Evolutionary conservation across 2,329 filamentous ascomycete species (phyloP).

Genomic region (Colletotrichum sp.): DNA sequence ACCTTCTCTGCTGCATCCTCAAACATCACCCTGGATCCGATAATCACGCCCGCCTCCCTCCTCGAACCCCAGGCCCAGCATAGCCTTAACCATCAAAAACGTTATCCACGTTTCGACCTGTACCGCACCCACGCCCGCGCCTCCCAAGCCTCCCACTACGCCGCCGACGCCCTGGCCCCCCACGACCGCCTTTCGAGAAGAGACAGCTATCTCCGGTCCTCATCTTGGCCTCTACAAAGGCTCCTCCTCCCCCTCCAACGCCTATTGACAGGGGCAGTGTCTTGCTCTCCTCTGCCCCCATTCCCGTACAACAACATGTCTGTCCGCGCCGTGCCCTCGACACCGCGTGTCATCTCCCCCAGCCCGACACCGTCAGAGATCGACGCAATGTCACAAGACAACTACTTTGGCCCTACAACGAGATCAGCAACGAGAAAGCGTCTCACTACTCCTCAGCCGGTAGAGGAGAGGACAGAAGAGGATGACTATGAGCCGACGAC

Average conservation of each 20-base stretch:
- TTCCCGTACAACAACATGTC: slow-evolving; percentile 61
- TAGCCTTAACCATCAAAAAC: slow-evolving; percentile 23
- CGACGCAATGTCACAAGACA: slow-evolving; percentile 60
- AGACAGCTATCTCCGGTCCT: slow-evolving; percentile 55
- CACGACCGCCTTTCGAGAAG: slow-evolving; percentile 46
- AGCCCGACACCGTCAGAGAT: slow-evolving; percentile 75
- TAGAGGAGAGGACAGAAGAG: slow-evolving; percentile 58
- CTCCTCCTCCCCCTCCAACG: slow-evolving; percentile 50
- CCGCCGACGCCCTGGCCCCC: slow-evolving; percentile 23
- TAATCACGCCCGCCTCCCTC: slow-evolving; percentile 44
- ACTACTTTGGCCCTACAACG: slow-evolving; percentile 75
- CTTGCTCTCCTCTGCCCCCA: slow-evolving; percentile 61
- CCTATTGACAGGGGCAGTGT: slow-evolving; percentile 61
- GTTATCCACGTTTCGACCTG: slow-evolving; percentile 23
- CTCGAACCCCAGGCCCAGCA: slow-evolving; percentile 34
- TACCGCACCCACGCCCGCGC: slow-evolving; percentile 21
- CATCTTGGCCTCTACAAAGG: slow-evolving; percentile 50
- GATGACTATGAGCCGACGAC: slow-evolving; percentile 44
- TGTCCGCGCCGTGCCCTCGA: slow-evolving; percentile 69
- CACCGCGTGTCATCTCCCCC: slow-evolving; percentile 87
- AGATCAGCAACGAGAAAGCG: slow-evolving; percentile 71
- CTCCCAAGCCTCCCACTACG: slow-evolving; percentile 23
- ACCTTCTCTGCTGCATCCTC: slow-evolving; percentile 58
- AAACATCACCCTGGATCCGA: slow-evolving; percentile 62
- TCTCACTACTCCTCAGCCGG: slow-evolving; percentile 60